phyloP scores from a whole-genome alignment of 495 filamentous ascomycete genomes.

The Podospora comata region DNA sequence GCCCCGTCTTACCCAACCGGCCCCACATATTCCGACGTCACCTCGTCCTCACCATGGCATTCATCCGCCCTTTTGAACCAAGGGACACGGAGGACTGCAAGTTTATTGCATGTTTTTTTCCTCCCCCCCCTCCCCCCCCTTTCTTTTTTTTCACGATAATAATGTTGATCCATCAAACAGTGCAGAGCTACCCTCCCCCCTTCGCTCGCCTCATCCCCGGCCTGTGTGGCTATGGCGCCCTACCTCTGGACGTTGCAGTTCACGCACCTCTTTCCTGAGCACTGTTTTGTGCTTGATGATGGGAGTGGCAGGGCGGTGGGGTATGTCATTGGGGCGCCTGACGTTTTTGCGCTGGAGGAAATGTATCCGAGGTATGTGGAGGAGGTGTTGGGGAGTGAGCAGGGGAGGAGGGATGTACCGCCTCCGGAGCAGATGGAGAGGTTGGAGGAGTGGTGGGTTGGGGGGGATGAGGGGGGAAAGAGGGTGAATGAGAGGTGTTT shows the following conservation, averaged over 20 bases:
- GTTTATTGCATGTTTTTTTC: constrained; percentile 31
- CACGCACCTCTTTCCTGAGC: constrained; percentile 37
- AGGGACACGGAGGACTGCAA: constrained; percentile 36
- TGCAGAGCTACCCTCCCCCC: constrained; percentile 43
- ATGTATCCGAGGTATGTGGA: constrained; percentile 33
- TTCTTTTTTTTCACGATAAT: not conserved
- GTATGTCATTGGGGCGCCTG: constrained; percentile 41
- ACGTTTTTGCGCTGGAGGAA: constrained; percentile 32
- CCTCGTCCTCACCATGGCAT: constrained; percentile 28
- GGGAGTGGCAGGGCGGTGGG: constrained; percentile 38
- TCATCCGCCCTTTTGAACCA: constrained; percentile 34
- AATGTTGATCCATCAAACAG: constrained; percentile 17
- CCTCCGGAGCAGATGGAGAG: constrained; percentile 24
- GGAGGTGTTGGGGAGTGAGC: constrained; percentile 26
- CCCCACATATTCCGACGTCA: not conserved
- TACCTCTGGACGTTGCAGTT: constrained; percentile 47
- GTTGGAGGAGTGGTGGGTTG: constrained; percentile 23
- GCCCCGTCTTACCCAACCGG: not conserved
- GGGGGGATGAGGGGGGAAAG: not conserved
- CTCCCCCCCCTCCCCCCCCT: not conserved
- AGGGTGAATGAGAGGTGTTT: constrained; percentile 18
- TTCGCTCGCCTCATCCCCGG: constrained; percentile 26
- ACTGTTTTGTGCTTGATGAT: constrained; percentile 43
- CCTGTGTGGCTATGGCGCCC: constrained; percentile 32
- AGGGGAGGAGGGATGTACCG: constrained; percentile 23